Conservation (phyloP, 192 early-diverging fungal species). For the Oehlia diaphana region DNA sequence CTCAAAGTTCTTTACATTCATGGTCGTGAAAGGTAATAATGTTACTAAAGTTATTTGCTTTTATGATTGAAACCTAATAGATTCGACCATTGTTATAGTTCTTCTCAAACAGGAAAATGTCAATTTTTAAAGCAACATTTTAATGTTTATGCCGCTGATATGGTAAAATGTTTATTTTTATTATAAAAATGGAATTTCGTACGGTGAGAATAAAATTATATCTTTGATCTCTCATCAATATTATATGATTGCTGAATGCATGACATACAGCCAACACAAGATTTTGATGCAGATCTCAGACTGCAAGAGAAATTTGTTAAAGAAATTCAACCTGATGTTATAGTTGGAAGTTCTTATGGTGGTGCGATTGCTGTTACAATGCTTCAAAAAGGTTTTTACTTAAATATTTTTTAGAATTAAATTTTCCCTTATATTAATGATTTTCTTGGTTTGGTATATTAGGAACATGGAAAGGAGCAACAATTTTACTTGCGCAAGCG, state of each 20-base stretch:
- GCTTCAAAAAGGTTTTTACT: not conserved
- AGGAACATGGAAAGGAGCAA: not conserved
- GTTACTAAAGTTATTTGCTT: too few species aligned
- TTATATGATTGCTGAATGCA: too few species aligned
- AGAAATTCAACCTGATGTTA: not conserved
- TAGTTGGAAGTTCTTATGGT: conserved; percentile 9
- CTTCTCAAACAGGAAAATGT: not conserved
- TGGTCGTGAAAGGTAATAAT: too few species aligned
- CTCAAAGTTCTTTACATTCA: too few species aligned
- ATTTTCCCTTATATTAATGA: too few species aligned
- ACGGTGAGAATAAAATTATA: too few species aligned
- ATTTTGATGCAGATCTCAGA: not conserved
- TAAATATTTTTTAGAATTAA: too few species aligned
- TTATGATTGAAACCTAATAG: too few species aligned
- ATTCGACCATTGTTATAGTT: not conserved
- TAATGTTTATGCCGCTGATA: not conserved
- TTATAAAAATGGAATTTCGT: too few species aligned
- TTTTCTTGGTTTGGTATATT: not conserved
- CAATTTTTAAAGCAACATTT: not conserved
- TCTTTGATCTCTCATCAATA: too few species aligned
- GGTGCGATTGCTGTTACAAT: not conserved
- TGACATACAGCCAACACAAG: too few species aligned
- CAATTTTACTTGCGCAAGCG: not conserved
- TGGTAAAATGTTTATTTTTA: too few species aligned
- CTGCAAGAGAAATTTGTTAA: not conserved